These are phyloP conservation scores for Retiboletus flavoniger DNA, from an alignment of 1,284 basidiomycete genomes.

Conservation along the genomic window DNA sequence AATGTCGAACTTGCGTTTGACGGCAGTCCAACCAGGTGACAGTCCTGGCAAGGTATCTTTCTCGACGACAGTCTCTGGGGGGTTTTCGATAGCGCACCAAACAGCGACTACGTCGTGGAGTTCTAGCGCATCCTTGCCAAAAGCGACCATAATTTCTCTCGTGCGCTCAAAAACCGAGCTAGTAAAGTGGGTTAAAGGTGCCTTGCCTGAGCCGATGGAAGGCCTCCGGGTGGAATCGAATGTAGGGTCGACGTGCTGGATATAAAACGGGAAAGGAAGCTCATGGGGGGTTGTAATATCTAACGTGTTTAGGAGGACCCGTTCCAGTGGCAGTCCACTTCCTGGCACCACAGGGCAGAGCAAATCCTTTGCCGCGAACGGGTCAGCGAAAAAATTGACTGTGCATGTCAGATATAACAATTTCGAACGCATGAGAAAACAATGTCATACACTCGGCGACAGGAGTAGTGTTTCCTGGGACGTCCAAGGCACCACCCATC, in stretches of 20 bases:
- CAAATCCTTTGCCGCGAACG: constrained; percentile 75
- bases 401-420: constrained; percentile 9
- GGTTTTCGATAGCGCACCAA: constrained; percentile 75
- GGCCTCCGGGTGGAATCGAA: constrained; percentile 52
- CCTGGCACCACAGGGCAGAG: constrained; percentile 42
- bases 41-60: constrained; percentile 32
- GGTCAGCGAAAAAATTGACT: constrained; percentile 96
- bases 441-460: constrained; percentile 70
- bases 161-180: constrained; percentile 77
- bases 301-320: constrained; percentile 73
- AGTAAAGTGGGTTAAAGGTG: constrained; percentile 70
- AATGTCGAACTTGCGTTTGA: constrained; percentile 59
- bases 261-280: constrained; percentile 70
- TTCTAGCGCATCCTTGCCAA: constrained; percentile 82
- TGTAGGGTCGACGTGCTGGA: constrained; percentile 48
- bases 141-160: constrained; percentile 65
- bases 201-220: constrained; percentile 44
- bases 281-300: constrained; percentile 82
- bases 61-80: constrained; percentile 41
- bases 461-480: constrained; percentile 86
- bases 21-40: constrained; percentile 51
- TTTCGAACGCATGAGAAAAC: not conserved
- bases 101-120: constrained; percentile 81
- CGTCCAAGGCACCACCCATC: constrained; percentile 97
- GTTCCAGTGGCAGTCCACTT: constrained; percentile 54